Conservation (phyloP, 768 basidiomycete genomes). For the Mycena venus region DNA sequence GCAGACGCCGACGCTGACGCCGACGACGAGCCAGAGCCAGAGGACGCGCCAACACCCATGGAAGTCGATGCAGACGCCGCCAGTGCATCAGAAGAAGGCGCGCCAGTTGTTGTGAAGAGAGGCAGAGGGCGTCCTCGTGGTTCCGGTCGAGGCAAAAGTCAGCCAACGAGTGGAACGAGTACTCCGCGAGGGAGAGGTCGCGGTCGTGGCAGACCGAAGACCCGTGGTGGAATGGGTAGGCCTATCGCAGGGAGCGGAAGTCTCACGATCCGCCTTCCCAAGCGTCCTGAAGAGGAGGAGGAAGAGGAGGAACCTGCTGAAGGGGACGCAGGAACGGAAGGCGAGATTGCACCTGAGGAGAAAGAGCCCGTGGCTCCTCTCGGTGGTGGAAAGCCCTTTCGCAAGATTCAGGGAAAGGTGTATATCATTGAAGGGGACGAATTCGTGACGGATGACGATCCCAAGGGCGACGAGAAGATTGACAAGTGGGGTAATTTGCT, state of each 20-base stretch:
- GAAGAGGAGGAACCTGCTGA: conserved; percentile 53
- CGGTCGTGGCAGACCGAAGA: conserved; percentile 40
- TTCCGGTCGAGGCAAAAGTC: conserved; percentile 44
- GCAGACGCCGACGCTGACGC: conserved; percentile 56
- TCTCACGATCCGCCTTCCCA: conserved; percentile 35
- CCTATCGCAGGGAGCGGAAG: conserved; percentile 32
- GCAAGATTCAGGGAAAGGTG: conserved; percentile 78
- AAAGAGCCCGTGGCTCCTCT: conserved; percentile 58
- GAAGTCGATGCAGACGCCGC: conserved; percentile 26
- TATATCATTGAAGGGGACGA: conserved; percentile 92
- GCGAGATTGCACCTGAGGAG: conserved; percentile 49
- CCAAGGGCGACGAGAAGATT: conserved; percentile 93
- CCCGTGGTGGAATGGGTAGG: conserved; percentile 22
- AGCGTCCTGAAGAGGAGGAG: conserved; percentile 47
- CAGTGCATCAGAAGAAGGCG: conserved; percentile 38
- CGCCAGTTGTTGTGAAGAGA: conserved; percentile 37
- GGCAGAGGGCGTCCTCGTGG: conserved; percentile 55
- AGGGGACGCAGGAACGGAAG: conserved; percentile 48
- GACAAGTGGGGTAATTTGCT: conserved; percentile 87
- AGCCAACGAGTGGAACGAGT: conserved; percentile 34
- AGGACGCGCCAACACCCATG: conserved; percentile 48
- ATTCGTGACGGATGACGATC: conserved; percentile 84
- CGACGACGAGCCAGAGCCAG: conserved; percentile 46
- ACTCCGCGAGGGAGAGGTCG: conserved; percentile 42
- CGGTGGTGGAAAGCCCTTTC: conserved; percentile 77